phyloP scores from a whole-genome alignment of 805 yeast genomes.

The Sugiyamaella chiloensis region DNA sequence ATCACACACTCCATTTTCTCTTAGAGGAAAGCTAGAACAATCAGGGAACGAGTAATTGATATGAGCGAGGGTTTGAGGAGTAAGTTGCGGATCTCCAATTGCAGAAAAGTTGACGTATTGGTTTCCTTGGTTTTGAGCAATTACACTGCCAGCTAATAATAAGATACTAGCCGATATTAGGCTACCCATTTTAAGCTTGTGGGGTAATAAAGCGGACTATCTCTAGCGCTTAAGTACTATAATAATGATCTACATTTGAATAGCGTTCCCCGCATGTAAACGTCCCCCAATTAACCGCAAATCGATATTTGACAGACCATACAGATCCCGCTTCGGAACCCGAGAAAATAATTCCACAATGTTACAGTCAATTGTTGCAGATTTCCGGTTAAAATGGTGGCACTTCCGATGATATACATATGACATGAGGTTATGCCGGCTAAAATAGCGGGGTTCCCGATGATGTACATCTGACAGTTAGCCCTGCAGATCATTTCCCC shows the following conservation, averaged over 20 bases:
- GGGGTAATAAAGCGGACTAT: too few species aligned
- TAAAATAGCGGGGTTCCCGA: slow-evolving; percentile 1
- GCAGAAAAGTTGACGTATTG: not conserved
- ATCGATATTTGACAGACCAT: not conserved
- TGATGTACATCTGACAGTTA: not conserved
- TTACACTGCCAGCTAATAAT: not conserved
- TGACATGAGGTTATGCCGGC: too few species aligned
- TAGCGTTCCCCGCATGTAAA: not conserved
- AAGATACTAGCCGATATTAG: too few species aligned
- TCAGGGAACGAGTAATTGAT: slow-evolving; percentile 11
- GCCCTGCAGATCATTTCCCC: slow-evolving; percentile 3
- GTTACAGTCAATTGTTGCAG: too few species aligned
- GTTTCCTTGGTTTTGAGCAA: slow-evolving; percentile 12
- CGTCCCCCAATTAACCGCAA: not conserved
- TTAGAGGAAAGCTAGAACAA: slow-evolving; percentile 4
- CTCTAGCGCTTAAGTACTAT: too few species aligned
- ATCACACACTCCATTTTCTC: slow-evolving; percentile 8
- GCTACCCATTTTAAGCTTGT: too few species aligned
- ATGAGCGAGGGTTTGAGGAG: slow-evolving; percentile 2
- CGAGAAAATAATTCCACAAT: too few species aligned
- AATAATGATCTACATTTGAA: too few species aligned
- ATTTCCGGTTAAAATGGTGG: too few species aligned
- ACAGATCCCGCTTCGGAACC: too few species aligned
- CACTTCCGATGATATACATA: too few species aligned
- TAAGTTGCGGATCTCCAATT: not conserved